Base-by-base conservation (phyloP, 192 early-diverging fungal species). In the Mortierella claussenii region DNA sequence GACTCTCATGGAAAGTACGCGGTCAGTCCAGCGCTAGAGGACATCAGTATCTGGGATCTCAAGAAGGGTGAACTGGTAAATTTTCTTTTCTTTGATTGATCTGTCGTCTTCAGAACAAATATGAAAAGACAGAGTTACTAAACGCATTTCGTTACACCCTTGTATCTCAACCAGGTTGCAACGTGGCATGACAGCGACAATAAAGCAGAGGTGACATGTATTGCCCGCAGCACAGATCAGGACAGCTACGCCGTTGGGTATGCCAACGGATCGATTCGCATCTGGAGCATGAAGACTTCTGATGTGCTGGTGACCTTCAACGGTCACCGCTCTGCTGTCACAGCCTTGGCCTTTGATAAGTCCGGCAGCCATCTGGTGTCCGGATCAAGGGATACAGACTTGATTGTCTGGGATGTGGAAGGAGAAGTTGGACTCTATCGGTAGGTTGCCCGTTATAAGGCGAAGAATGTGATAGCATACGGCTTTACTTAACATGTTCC, bases 361-460 rank as follows among this genome's bases (percentile, higher is more conserved):
- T 80, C 83, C 40, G 96, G 96, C 23, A 88, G 92, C 18, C 83
- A 91, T 13, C 86, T 99, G 23, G 96, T 90, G 0, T 98, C 96
- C 4, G 97, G 96, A 20, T 92, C 95, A 20, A 88, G 79, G 55
- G 97, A 99, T 67, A 99, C 96, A 6, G 95, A 99, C 79, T 63
- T 99, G 30, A 92, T 99, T 66, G 66, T 99, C 26, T 99, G 97
- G 97, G 96, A 99, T 68, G 85, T 97, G 7, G 88, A 97, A 27
- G 91, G 91, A 26, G 97, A 98, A 69, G 83, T 87, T 43, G 97
- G 97, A 15, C 82, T 97, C 65, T 94, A 86, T 73, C 69, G 78
- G 78, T 80, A 63, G 57, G 49, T n/a, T n/a, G n/a, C n/a, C n/a
- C n/a, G n/a, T n/a, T n/a, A n/a, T n/a, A n/a, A n/a, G n/a, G n/a